phyloP scores from a whole-genome alignment of 2,329 filamentous ascomycete genomes.

The Coleophoma crateriformis region DNA sequence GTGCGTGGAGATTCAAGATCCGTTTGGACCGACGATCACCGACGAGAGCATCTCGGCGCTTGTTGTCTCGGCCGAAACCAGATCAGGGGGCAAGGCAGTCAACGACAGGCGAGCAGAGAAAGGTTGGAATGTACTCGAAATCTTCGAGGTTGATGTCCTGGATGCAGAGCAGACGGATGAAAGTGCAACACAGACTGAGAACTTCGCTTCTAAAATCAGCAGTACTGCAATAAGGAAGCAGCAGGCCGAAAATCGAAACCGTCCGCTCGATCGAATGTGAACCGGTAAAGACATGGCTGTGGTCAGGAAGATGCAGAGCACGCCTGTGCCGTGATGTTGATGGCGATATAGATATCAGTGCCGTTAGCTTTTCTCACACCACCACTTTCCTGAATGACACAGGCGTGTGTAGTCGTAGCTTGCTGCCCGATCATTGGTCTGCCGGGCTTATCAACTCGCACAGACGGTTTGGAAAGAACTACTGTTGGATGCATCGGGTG shows the following conservation, averaged over 20 bases:
- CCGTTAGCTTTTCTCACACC: no score
- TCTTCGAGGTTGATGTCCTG: conserved; percentile 87
- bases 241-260: conserved; percentile 17
- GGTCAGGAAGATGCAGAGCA: no score
- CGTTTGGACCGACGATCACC: conserved; percentile 86
- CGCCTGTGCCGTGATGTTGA: no score
- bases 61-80: conserved; percentile 84
- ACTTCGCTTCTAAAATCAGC: conserved; percentile 81
- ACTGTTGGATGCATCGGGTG: no score
- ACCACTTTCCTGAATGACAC: no score
- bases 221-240: conserved; percentile 75
- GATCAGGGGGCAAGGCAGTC: conserved; percentile 75
- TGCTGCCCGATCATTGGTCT: no score
- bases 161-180: conserved; percentile 57
- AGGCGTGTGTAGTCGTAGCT: no score
- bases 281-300: no score
- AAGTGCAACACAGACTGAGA: conserved; percentile 37
- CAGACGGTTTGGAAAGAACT: no score
- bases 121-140: conserved; percentile 69
- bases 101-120: conserved; percentile 75
- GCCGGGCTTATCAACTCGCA: no score
- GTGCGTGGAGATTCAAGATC: conserved; percentile 80
- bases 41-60: conserved; percentile 73
- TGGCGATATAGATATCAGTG: no score
- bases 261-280: no score